Conservation (phyloP, 192 early-diverging fungal species). For the Paraglomus occultum region DNA sequence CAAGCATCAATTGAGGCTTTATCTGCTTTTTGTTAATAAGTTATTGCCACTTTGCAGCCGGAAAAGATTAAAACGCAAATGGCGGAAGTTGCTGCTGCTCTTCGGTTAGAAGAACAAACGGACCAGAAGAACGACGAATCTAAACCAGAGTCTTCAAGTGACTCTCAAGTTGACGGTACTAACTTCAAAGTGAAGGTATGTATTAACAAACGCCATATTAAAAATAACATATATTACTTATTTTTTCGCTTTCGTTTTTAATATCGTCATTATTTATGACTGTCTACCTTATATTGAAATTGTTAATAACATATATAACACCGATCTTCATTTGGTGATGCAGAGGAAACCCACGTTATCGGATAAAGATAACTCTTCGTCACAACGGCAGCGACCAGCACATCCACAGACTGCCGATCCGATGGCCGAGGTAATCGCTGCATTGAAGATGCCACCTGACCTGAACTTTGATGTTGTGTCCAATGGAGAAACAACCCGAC, state of each 20-base stretch:
- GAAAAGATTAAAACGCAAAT: slow-evolving; percentile 28
- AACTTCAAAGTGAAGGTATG: neutral
- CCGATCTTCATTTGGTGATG: no score
- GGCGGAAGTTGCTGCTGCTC: slow-evolving; percentile 27
- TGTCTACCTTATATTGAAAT: no score
- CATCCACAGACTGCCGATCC: neutral
- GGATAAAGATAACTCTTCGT: neutral
- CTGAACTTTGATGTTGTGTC: slow-evolving; percentile 9
- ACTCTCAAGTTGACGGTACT: neutral
- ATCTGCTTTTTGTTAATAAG: neutral
- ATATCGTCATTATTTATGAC: no score
- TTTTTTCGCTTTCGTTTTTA: no score
- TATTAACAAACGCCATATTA: no score
- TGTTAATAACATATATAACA: no score
- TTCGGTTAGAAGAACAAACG: slow-evolving; percentile 1
- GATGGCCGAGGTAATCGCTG: slow-evolving; percentile 22
- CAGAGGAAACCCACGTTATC: no score
- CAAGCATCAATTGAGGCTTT: neutral
- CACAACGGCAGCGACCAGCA: neutral
- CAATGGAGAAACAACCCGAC: no score
- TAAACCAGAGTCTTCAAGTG: neutral
- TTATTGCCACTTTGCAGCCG: slow-evolving; percentile 6
- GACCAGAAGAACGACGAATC: neutral
- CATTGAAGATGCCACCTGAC: slow-evolving; percentile 27
- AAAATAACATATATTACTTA: no score